A percentile compares a stretch with the other conserved stretches of the same genome.
phyloP scores from a whole-genome alignment of 805 yeast genomes.

The Candida peoriensis region DNA sequence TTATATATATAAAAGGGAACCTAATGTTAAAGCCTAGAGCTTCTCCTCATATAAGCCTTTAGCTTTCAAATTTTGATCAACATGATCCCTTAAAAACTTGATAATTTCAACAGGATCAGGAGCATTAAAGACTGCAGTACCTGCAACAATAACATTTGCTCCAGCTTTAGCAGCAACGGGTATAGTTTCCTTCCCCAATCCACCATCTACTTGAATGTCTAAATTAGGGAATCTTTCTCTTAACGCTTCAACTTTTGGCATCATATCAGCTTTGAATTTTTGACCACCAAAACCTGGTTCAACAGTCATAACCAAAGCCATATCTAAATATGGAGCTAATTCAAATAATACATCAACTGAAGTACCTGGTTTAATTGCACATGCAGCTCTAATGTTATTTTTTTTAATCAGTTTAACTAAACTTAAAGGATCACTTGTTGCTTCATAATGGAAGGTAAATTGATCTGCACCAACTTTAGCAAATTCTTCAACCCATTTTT shows the following conservation, averaged over 20 bases:
- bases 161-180: constrained; percentile 93
- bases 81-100: constrained; percentile 57
- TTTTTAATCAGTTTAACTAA: constrained; percentile 71
- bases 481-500: constrained; percentile 88
- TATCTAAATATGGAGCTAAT: constrained; percentile 72
- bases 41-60: constrained; percentile 32
- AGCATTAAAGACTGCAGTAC: constrained; percentile 89
- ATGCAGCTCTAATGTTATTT: constrained; percentile 87
- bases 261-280: constrained; percentile 90
- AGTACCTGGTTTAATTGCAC: constrained; percentile 93
- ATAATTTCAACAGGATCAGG: constrained; percentile 75
- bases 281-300: constrained; percentile 99
- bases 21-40: too few relatives aligned
- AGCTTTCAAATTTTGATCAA: constrained; percentile 41
- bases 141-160: constrained; percentile 97
- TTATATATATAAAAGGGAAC: too few relatives aligned
- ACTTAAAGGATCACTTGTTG: constrained; percentile 71
- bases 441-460: constrained; percentile 94
- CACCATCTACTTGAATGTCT: constrained; percentile 96
- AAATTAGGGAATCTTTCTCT: constrained; percentile 70
- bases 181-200: constrained; percentile 81
- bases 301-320: constrained; percentile 97
- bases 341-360: constrained; percentile 78
- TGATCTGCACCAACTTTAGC: constrained; percentile 95
- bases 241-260: constrained; percentile 85